Evolutionary conservation across 345 rosid genomes (phyloP).

Genomic region (Hibiscus tridactylites): DNA sequence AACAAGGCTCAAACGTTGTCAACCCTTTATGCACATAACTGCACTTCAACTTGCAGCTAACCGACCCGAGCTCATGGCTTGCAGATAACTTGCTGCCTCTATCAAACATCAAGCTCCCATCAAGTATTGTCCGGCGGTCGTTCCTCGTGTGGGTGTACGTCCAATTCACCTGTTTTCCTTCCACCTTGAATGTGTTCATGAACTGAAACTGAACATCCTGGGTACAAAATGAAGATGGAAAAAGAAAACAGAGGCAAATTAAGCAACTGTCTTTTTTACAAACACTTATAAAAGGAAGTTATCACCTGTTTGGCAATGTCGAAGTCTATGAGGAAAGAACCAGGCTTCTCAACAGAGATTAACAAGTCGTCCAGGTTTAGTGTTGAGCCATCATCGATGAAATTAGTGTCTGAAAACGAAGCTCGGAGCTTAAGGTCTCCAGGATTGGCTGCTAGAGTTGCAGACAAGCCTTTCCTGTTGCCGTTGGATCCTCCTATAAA

Average conservation of each 20-base stretch:
- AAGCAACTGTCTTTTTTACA: background rate
- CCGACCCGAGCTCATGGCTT: constrained; percentile 16
- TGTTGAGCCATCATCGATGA: background rate
- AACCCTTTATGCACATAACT: constrained; percentile 21
- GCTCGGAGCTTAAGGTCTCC: constrained; percentile 15
- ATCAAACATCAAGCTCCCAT: constrained; percentile 23
- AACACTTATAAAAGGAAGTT: background rate
- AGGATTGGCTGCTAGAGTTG: background rate
- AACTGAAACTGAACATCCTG: constrained; percentile 34
- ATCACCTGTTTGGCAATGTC: constrained; percentile 6
- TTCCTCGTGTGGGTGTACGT: constrained; percentile 20
- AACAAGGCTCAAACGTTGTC: constrained; percentile 24
- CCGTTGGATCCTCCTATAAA: constrained; percentile 2
- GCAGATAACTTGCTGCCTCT: constrained; percentile 23
- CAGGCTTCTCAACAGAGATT: constrained; percentile 12
- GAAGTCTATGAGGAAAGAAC: constrained; percentile 12
- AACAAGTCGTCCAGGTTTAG: constrained; percentile 1
- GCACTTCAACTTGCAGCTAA: constrained; percentile 24
- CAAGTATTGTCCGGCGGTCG: constrained; percentile 22
- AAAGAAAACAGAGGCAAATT: background rate
- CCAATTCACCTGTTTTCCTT: constrained; percentile 26
- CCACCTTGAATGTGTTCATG: constrained; percentile 21
- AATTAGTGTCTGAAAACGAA: background rate
- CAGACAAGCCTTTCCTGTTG: constrained; percentile 7
- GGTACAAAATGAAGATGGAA: background rate